A percentile compares a stretch with the other conserved stretches of the same genome.
phyloP scores from a whole-genome alignment of 1,284 basidiomycete genomes.

The Thecaphora thlaspeos region DNA sequence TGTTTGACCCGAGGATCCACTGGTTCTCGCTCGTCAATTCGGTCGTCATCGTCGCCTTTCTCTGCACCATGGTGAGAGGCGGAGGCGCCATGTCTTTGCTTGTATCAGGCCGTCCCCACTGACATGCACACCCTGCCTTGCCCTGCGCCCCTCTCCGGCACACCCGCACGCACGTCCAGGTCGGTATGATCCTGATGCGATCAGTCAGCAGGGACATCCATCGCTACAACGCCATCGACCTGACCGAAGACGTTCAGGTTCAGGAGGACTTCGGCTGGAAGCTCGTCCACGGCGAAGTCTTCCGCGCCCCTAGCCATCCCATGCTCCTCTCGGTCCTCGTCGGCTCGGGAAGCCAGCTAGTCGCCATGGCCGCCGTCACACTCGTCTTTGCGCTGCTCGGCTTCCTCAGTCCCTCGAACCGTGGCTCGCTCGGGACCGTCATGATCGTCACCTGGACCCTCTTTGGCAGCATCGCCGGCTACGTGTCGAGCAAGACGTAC shows the following conservation, averaged over 20 bases:
- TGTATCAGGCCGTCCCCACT: no score
- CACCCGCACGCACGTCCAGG: no score
- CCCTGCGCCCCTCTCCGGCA: no score
- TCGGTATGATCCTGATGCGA: constrained; percentile 82
- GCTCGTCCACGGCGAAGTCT: constrained; percentile 91
- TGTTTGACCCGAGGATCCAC: constrained; percentile 60
- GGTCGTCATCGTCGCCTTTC: constrained; percentile 69
- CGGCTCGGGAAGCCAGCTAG: constrained; percentile 86
- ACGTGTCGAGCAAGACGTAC: constrained; percentile 81
- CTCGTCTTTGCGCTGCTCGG: constrained; percentile 95
- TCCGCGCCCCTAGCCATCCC: constrained; percentile 73
- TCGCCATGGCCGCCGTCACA: constrained; percentile 84
- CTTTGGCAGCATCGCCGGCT: constrained; percentile 87
- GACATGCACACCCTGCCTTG: no score
- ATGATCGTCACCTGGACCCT: constrained; percentile 96
- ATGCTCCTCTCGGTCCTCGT: constrained; percentile 80
- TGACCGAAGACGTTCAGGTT: constrained; percentile 91
- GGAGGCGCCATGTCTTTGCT: no score
- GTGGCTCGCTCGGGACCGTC: constrained; percentile 89
- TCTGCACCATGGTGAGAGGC: constrained; percentile 74
- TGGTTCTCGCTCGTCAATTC: constrained; percentile 92
- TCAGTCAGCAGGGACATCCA: constrained; percentile 88
- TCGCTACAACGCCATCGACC: constrained; percentile 92
- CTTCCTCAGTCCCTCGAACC: constrained; percentile 93
- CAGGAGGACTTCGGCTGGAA: constrained; percentile 99